These are phyloP conservation scores for Rhynchosporium secalis DNA, from an alignment of 2,329 filamentous ascomycete species.

Conservation along the genomic window DNA sequence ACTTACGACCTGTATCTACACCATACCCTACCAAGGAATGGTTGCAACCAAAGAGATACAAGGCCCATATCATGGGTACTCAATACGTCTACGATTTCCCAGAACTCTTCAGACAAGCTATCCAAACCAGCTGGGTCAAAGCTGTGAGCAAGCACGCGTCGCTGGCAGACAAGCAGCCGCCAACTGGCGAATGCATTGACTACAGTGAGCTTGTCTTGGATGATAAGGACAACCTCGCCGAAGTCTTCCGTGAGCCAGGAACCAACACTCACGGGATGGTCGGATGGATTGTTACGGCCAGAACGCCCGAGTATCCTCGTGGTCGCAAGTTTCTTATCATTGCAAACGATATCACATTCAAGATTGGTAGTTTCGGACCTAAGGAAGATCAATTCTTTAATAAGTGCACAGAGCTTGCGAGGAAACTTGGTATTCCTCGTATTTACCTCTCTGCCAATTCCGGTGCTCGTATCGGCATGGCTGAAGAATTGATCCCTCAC, in stretches of 20 bases:
- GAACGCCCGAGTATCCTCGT: constrained; percentile 90
- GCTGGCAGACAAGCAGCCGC: constrained; percentile 78
- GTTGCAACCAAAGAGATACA: constrained; percentile 98
- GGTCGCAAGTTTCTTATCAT: constrained; percentile 94
- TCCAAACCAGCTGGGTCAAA: constrained; percentile 90
- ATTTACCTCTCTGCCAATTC: constrained; percentile 99
- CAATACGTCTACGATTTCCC: constrained; percentile 99
- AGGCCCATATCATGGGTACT: constrained; percentile 98
- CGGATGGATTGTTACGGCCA: constrained; percentile 92
- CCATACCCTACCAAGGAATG: constrained; percentile 98
- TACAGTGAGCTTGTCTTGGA: constrained; percentile 94
- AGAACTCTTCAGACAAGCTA: constrained; percentile 96
- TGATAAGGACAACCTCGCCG: constrained; percentile 85
- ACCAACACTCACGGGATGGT: constrained; percentile 98
- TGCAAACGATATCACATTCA: constrained; percentile 99
- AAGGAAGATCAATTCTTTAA: constrained; percentile 98
- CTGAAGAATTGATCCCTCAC: constrained; percentile 93
- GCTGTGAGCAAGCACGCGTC: constrained; percentile 71
- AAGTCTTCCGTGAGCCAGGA: constrained; percentile 92
- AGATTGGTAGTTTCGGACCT: constrained; percentile 96
- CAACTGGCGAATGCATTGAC: constrained; percentile 86
- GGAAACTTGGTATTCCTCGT: constrained; percentile 90
- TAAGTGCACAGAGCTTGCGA: constrained; percentile 96
- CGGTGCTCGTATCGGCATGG: constrained; percentile 93
- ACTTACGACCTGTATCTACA: constrained; percentile 84